These are phyloP conservation scores for Dactylellina parvicollis DNA, from an alignment of 2,329 filamentous ascomycete species.

Conservation along the genomic window DNA sequence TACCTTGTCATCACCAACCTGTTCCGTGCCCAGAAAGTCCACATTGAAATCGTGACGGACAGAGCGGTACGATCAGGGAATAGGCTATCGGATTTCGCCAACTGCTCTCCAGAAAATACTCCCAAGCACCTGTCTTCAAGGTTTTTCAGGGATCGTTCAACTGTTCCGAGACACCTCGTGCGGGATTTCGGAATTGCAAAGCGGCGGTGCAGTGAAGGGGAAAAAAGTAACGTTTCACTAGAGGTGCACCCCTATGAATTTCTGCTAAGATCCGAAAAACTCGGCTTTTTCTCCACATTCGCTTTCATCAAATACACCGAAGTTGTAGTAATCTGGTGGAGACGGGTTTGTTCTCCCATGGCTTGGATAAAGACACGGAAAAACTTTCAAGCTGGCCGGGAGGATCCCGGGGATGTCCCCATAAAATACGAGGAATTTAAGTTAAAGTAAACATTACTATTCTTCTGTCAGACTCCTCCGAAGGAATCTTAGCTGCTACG, in stretches of 20 bases:
- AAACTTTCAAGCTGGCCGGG: conserved; percentile 45
- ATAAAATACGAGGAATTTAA: conserved; percentile 48
- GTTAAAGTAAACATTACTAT: conserved; percentile 1
- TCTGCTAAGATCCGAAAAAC: conserved; percentile 33
- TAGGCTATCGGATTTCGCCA: conserved; percentile 46
- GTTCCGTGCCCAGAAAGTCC: conserved; percentile 24
- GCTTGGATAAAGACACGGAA: conserved; percentile 51
- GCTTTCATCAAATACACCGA: conserved; percentile 38
- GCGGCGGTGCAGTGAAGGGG: conserved; percentile 17
- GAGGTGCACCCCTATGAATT: conserved; percentile 25
- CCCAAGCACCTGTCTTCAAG: conserved; percentile 19
- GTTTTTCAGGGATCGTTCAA: conserved; percentile 26
- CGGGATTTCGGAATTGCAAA: conserved; percentile 54
- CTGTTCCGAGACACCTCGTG: conserved; percentile 51
- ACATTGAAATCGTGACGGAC: conserved; percentile 15
- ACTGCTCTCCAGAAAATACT: conserved; percentile 1
- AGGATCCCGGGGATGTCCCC: conserved; percentile 21
- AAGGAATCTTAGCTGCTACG: too few species aligned
- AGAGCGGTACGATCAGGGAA: conserved; percentile 6
- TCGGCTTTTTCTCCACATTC: conserved; percentile 25
- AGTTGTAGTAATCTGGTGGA: conserved; percentile 33
- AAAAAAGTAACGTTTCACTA: conserved; percentile 51
- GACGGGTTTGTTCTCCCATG: conserved; percentile 30
- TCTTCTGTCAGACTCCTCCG: background rate
- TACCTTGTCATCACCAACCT: conserved; percentile 34